Base-by-base conservation (phyloP, 1,284 basidiomycete species). In the Boletus mariae region DNA sequence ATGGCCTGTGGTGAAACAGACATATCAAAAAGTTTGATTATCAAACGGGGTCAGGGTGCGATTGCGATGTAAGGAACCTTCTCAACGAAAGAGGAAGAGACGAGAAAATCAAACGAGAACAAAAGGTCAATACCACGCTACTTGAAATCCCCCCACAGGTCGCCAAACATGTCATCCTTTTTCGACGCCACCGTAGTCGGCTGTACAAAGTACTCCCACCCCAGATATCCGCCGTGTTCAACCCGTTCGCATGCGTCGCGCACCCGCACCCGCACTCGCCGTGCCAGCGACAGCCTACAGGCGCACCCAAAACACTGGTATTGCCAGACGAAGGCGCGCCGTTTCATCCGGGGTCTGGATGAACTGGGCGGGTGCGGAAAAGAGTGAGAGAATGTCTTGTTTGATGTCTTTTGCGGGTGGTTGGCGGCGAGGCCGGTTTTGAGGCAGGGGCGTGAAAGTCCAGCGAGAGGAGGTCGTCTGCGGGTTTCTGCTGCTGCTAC, bases 371-470 rank as follows among this genome's bases (percentile, higher is more conserved):
- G 74, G 61, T 0, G 74, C 56, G 1, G 70, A 82, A 67, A 92
- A 95, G 44, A 95, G 79, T 0, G 90, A 92, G 38, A 96, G 76
- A 61, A 96, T 95, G 60, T 95, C 89, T 55, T 91, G 82, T 64
- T 94, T 94, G 52, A 86, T 79, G 63, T 90, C 85, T 62, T 89
- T 87, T 65, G 78, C 79, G 0, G 78, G 75, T 23, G 70, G 69
- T 25, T 71, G 61, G 55, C 8, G 70, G 54, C 0, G 37, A 2
- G 6, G 62, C 48, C 4, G 67, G 62, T 25, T 71, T 64, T 3
- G 74, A 61, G 15, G 75, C 58, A 34, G 75, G 55, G 0, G 83
- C 75, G 59, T 87, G 84, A 74, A 94, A 94, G 70, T 95, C 92
- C 46, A 95, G 83, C 34, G 87, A 84, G 66, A 95, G 94, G 3